Conservation (phyloP, 139 green algal genomes). For the Edaphochlamys debaryana region DNA sequence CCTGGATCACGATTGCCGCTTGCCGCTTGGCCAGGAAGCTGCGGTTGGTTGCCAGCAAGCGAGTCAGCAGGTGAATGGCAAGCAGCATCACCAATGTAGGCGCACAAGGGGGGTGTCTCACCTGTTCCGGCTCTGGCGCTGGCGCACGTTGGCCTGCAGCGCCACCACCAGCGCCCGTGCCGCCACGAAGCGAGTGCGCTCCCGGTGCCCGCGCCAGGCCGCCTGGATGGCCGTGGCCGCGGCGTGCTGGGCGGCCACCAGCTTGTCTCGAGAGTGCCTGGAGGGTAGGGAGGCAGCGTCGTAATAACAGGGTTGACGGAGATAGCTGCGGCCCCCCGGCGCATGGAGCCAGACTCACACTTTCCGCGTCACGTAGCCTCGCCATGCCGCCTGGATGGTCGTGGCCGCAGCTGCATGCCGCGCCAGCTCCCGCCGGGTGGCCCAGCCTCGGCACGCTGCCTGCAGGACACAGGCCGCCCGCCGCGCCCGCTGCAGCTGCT, state of each 20-base stretch:
- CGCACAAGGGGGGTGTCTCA: neutral
- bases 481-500: conserved; percentile 11
- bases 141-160: conserved; percentile 1
- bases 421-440: conserved; percentile 12
- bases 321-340: no score
- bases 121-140: neutral
- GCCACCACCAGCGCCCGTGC: neutral
- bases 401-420: conserved; percentile 9
- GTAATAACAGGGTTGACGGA: no score
- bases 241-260: conserved; percentile 3
- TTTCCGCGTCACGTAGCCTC: neutral
- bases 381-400: conserved; percentile 36
- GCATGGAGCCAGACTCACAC: no score
- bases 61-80: no score
- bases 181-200: neutral
- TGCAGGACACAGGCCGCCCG: conserved; percentile 45
- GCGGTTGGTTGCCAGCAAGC: no score
- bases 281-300: no score
- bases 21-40: neutral
- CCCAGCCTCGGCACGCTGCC: conserved; percentile 39
- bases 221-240: conserved; percentile 40
- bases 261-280: no score
- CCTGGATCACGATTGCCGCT: conserved; percentile 43
- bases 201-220: neutral
- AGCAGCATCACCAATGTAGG: no score